Evolutionary conservation across 345 rosid species (phyloP), one percentile per base, ranked within the genome.

Genomic region (Camelina hispida): DNA sequence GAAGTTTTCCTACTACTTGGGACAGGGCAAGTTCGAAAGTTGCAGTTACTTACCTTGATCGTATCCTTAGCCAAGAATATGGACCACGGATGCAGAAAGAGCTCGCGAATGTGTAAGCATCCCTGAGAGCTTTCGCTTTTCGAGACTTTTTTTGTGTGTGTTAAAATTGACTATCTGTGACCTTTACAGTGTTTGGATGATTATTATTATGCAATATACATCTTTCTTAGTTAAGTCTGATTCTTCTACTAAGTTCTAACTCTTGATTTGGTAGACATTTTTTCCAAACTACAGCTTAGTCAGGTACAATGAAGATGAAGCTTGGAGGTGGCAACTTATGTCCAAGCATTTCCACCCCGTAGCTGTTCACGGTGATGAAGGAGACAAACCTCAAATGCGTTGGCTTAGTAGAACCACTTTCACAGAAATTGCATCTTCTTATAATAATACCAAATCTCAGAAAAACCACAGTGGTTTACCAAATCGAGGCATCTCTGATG

Each of bases 341-440:
- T 69, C 85, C 5, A 90, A 82, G 78, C 84, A 84, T 80, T 90
- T 94, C 86, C 90, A 87, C 69, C 73, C 85, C 2, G 96, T 91
- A 89, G 78, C 81, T 68, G 89, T 94, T 75, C 90, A 83, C 79
- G 83, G 83, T 60, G 99, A 88, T 82, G 76, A 91, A 71, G 72
- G 78, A 8, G 85, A 86, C 17, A 80, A 72, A 71, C 91, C 91
- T 72, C 81, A 74, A 7, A 42, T 90, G 77, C 87, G 90, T 69
- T 89, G 91, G 96, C 93, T 92, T 6, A 83, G 72, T 63, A 81
- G 89, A 71, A 94, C 76, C 79, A 82, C 78, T 86, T 90, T 68
- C 46, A 73, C 82, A 9, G 91, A 91, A 16, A 4, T 72, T 17
- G 58, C 69, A 3, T 3, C 69, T 59, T 59, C 78, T 51, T 72